Conservation (phyloP, 352 stramenopile species). For the Phytophthora pinifolia region DNA sequence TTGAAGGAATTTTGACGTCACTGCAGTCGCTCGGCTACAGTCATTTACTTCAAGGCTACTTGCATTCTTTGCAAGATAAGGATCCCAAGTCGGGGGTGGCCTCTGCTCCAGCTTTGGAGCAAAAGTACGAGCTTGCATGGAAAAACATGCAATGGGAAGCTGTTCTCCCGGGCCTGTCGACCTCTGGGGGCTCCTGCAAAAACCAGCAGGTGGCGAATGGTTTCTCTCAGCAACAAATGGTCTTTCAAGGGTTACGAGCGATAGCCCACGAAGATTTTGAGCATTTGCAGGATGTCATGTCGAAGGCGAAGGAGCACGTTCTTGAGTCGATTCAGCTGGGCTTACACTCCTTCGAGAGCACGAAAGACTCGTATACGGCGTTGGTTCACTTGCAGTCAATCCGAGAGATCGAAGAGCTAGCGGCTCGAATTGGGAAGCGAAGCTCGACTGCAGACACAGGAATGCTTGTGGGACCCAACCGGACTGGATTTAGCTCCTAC, state of each 20-base stretch:
- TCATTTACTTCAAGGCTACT: constrained; percentile 63
- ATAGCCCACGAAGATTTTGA: constrained; percentile 54
- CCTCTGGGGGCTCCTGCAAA: background rate
- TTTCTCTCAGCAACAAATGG: constrained; percentile 55
- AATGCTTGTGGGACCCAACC: background rate
- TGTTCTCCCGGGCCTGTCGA: constrained; percentile 30
- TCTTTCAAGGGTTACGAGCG: constrained; percentile 59
- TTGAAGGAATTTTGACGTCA: constrained; percentile 61
- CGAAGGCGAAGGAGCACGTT: constrained; percentile 48
- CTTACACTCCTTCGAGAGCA: constrained; percentile 68
- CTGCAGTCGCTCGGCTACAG: constrained; percentile 73
- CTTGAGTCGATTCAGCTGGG: constrained; percentile 57
- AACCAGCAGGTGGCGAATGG: background rate
- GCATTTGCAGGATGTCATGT: constrained; percentile 37
- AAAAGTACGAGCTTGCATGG: constrained; percentile 82
- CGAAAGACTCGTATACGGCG: constrained; percentile 56
- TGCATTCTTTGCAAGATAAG: constrained; percentile 33
- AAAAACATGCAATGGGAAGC: constrained; percentile 76
- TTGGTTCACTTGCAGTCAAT: constrained; percentile 62
- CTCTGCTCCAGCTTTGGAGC: constrained; percentile 34
- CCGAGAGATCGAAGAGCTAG: constrained; percentile 60
- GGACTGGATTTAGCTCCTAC: constrained; percentile 18
- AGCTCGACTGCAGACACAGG: background rate
- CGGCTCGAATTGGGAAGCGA: constrained; percentile 14
- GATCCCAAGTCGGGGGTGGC: background rate